Base-by-base conservation (phyloP, 306 rosid species). In the Mimosa bimucronata region DNA sequence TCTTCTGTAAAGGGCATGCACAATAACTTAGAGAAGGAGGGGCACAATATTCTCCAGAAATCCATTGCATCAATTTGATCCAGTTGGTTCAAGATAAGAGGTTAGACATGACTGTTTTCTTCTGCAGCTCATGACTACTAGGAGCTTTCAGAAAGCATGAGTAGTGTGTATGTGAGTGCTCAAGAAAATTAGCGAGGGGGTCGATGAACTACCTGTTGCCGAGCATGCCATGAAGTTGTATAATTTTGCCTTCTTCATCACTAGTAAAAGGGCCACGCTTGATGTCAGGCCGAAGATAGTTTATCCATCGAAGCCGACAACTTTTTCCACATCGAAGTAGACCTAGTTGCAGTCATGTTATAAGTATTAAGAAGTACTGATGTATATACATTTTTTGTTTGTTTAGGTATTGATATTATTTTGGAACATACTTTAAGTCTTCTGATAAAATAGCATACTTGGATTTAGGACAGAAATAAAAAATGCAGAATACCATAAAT, bases 201-300 rank as follows among this genome's bases (percentile, higher is more conserved):
- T 45, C 38, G 69, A 45, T 34, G 29, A 2, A 13, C 6, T 84
- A 88, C 92, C 90, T 88, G 75, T 88, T 88, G 23, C 92, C 90
- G 66, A 88, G 92, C 83, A 84, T 65, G 74, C 77, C 88, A 48
- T 88, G 92, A 71, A 88, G 86, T 81, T 86, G 92, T 77, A 82
- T 68, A 26, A 88, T 82, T 48, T 74, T 71, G 50, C 15, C 74
- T 68, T 88, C 90, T 80, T 88, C 92, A 68, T 84, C 90, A 65
- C 50, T 0, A 31, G 90, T 79, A 79, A 88, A 88, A 34, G 87
- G 84, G 55, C 92, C 90, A 3, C 92, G 92, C 76, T 88, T 88
- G 78, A 88, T 86, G 68, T 84, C 89, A 37, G 91, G 91, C n/a
- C 87, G 85, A 71, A 88, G 91, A 84, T 88, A 88, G 71, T 88